Conservation (phyloP, 441 rosid genomes). For the Corymbia citriodora region DNA sequence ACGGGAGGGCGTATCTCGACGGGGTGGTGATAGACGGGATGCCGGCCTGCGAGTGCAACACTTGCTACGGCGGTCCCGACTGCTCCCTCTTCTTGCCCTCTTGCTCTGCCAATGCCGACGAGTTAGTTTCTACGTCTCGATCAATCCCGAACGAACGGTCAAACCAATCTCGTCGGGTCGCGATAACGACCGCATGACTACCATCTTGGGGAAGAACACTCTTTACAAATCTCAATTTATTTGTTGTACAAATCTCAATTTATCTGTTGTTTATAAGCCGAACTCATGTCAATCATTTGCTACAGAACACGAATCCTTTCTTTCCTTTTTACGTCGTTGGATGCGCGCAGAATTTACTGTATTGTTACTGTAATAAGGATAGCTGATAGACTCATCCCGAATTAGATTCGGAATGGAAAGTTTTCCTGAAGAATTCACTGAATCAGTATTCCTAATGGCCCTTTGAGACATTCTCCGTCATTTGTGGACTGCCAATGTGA, state of each 20-base stretch:
- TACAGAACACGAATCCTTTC: neutral
- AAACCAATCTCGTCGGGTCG: neutral
- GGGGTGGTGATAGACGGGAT: conserved; percentile 20
- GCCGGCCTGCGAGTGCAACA: conserved; percentile 5
- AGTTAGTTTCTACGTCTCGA: conserved; percentile 9
- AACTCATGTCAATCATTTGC: neutral
- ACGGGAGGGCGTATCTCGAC: conserved; percentile 51
- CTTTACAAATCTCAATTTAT: neutral
- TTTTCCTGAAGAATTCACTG: neutral
- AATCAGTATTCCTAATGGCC: neutral
- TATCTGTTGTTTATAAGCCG: neutral
- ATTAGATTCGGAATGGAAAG: neutral
- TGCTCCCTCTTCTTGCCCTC: conserved; percentile 6
- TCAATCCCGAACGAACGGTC: neutral
- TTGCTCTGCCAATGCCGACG: conserved; percentile 35
- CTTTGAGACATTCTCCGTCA: neutral
- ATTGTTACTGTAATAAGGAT: neutral
- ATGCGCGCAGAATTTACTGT: neutral
- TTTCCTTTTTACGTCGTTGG: neutral
- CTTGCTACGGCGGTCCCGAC: neutral
- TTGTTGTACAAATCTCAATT: too few relatives aligned
- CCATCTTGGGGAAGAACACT: neutral
- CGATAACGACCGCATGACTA: neutral
- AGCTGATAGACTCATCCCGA: neutral
- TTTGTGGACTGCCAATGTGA: neutral